Evolutionary conservation across 2,329 filamentous ascomycete species (phyloP).

Genomic region (Aspergillus versicolor): DNA sequence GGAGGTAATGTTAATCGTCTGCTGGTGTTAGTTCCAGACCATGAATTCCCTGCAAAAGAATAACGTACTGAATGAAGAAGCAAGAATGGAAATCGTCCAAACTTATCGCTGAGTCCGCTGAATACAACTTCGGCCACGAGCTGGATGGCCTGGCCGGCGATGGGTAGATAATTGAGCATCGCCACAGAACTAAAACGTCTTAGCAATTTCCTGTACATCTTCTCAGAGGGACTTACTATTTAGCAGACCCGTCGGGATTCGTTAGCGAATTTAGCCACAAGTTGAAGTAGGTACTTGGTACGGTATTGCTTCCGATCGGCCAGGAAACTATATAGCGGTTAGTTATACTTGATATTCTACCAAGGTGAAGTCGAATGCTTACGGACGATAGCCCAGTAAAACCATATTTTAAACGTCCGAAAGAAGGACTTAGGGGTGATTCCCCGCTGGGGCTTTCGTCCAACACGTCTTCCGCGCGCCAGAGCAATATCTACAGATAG

Average conservation of each 20-base stretch:
- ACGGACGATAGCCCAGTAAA: background rate
- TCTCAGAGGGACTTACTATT: background rate
- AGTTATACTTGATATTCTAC: background rate
- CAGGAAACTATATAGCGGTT: background rate
- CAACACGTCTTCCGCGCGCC: background rate
- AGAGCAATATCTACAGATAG: background rate
- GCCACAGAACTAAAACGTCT: background rate
- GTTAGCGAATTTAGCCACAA: background rate
- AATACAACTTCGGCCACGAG: background rate
- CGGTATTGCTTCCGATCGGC: background rate
- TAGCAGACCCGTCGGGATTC: background rate
- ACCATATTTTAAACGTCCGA: background rate
- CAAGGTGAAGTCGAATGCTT: background rate
- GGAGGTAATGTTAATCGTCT: conserved; percentile 4
- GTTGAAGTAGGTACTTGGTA: background rate
- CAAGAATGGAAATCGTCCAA: background rate
- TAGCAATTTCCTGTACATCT: background rate
- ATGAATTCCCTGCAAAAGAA: too few relatives aligned
- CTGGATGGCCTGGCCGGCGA: background rate
- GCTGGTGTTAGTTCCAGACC: too few relatives aligned
- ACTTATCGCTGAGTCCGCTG: background rate
- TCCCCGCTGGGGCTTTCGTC: background rate
- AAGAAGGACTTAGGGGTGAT: background rate
- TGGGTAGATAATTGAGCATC: background rate
- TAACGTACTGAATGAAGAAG: background rate